Percentiles rank a stretch among this genome's conserved stretches.
Evolutionary conservation across 495 filamentous ascomycete genomes (phyloP).

Genomic region (Aspergillus funiculosus): DNA sequence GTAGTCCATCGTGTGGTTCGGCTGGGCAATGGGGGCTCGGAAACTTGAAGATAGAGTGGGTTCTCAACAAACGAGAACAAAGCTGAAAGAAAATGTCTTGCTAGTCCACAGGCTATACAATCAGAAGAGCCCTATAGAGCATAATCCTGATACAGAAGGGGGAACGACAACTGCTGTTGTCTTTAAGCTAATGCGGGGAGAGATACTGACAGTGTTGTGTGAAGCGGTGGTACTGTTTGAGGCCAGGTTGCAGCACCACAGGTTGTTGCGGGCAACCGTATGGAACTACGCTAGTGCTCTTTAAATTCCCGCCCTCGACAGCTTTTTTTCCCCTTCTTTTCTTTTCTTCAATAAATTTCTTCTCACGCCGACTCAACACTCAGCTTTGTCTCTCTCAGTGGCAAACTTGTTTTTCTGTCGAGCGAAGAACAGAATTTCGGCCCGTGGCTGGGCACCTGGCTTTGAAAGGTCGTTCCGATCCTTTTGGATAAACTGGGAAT

Average conservation of each 20-base stretch:
- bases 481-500: slow-evolving; percentile 66
- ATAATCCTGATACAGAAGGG: slow-evolving; percentile 29
- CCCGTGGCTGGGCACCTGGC: slow-evolving; percentile 76
- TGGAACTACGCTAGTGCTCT: slow-evolving; percentile 21
- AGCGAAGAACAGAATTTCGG: slow-evolving; percentile 55
- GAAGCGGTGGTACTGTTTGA: slow-evolving; percentile 31
- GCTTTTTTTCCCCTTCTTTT: slow-evolving; percentile 29
- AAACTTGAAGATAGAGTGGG: slow-evolving; percentile 24
- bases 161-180: slow-evolving; percentile 21
- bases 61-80: slow-evolving; percentile 18
- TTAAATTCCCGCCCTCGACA: slow-evolving; percentile 30
- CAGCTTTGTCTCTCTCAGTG: slow-evolving; percentile 47
- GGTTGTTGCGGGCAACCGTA: slow-evolving; percentile 34
- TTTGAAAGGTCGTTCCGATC: slow-evolving; percentile 64
- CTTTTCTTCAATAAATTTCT: slow-evolving; percentile 26
- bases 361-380: slow-evolving; percentile 46
- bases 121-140: slow-evolving; percentile 25
- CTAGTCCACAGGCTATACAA: slow-evolving; percentile 19
- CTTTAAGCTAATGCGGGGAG: slow-evolving; percentile 24
- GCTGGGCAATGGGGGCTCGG: slow-evolving; percentile 25
- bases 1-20: slow-evolving; percentile 59
- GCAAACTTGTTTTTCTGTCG: slow-evolving; percentile 63
- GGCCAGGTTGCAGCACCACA: slow-evolving; percentile 47
- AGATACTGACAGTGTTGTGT: slow-evolving; percentile 34
- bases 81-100: slow-evolving; percentile 14